These are phyloP conservation scores for Cyberlindnera lachancei DNA, from an alignment of 805 yeast genomes.

Conservation along the genomic window DNA sequence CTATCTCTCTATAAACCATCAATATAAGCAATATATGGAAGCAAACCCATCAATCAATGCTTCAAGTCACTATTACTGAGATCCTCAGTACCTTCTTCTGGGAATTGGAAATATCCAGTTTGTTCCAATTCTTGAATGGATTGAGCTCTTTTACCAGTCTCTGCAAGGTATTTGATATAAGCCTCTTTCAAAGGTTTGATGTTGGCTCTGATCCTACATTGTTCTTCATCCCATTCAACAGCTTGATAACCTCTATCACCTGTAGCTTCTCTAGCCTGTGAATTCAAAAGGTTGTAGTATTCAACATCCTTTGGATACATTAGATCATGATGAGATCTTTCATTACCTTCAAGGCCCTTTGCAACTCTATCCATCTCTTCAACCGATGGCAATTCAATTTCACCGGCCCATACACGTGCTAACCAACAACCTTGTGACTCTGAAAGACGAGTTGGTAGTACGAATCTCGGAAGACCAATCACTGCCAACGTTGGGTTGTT, in stretches of 20 bases:
- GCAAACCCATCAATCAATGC: too few species aligned
- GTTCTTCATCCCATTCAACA: conserved; percentile 44
- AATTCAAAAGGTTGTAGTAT: conserved; percentile 42
- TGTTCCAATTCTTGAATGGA: conserved; percentile 33
- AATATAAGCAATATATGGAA: too few species aligned
- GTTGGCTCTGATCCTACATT: conserved; percentile 34
- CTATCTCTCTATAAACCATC: too few species aligned
- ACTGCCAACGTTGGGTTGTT: conserved; percentile 59
- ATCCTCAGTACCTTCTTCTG: background rate
- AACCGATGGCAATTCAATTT: conserved; percentile 40
- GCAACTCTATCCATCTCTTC: conserved; percentile 42
- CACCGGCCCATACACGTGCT: conserved; percentile 53
- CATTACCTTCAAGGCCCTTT: conserved; percentile 37
- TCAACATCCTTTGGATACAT: conserved; percentile 51
- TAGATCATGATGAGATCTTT: conserved; percentile 44
- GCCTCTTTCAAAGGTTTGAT: conserved; percentile 38
- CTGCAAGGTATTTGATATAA: conserved; percentile 32
- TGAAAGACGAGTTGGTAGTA: conserved; percentile 54
- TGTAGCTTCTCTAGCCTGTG: conserved; percentile 29
- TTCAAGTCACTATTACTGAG: too few species aligned
- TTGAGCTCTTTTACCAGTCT: conserved; percentile 31
- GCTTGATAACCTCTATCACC: conserved; percentile 40
- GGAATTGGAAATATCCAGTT: conserved; percentile 25
- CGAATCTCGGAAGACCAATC: conserved; percentile 53
- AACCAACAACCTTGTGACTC: conserved; percentile 61